Percentiles rank a stretch among this genome's conserved stretches.
These are phyloP conservation scores for Daldinia decipiens DNA, from an alignment of 495 filamentous ascomycete genomes.

Conservation along the genomic window DNA sequence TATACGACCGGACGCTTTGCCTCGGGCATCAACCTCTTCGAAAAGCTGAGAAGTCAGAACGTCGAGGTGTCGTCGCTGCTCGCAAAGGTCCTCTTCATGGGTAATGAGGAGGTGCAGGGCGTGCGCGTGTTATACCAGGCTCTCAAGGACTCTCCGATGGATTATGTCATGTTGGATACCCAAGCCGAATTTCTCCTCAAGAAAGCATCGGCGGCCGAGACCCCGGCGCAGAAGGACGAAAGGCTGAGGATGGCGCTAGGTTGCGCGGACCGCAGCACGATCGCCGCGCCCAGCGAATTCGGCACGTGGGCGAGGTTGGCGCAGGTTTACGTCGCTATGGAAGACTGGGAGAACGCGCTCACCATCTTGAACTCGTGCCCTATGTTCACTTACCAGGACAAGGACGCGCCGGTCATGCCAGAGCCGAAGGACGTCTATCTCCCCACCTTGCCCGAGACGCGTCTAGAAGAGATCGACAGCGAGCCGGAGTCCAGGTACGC, in stretches of 20 bases:
- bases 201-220: constrained; percentile 70
- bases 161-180: constrained; percentile 91
- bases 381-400: constrained; percentile 99
- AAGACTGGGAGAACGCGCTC: constrained; percentile 93
- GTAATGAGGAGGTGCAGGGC: constrained; percentile 95
- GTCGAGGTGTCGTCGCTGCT: constrained; percentile 94
- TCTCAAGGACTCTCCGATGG: constrained; percentile 91
- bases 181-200: constrained; percentile 92
- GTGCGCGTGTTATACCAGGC: constrained; percentile 88
- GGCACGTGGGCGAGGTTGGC: constrained; percentile 95
- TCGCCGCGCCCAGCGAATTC: constrained; percentile 95
- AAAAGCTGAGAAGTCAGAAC: constrained; percentile 90
- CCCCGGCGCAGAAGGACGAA: constrained; percentile 61
- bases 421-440: constrained; percentile 86
- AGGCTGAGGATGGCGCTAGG: constrained; percentile 83
- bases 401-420: constrained; percentile 93
- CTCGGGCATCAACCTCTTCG: constrained; percentile 97
- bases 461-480: constrained; percentile 91
- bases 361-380: constrained; percentile 98
- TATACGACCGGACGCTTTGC: constrained; percentile 94
- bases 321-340: constrained; percentile 89
- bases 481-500: constrained; percentile 82
- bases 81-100: constrained; percentile 87
- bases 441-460: constrained; percentile 86
- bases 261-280: constrained; percentile 92